Base-by-base conservation (phyloP, 768 basidiomycete genomes). In the Megacollybia marginata region DNA sequence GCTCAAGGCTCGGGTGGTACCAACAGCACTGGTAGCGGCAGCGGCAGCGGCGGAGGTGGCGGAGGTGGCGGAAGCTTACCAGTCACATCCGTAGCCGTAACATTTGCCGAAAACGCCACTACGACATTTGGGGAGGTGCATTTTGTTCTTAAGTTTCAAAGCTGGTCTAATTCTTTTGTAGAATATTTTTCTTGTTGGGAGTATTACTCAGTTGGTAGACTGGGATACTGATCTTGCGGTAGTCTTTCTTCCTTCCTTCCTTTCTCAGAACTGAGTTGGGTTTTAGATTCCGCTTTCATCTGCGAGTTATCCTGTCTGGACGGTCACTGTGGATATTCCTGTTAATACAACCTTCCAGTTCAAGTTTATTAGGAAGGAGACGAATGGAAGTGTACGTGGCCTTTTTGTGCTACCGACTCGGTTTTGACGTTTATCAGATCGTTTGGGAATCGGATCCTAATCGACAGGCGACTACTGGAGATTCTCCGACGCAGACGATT, bases 371-470 rank as follows among this genome's bases (percentile, higher is more conserved):
- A 64, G 78, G 23, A 82, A 78, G 58, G 73, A 74, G 48, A 63
- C 69, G 2, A 64, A 75, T 52, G 78, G 76, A n/a, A 68, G 60
- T 44, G 76, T 80, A 51, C 57, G 76, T 62, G 9, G 15, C 20
- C n/a, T 18, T 15, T 19, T 36, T n/a, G 16, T 10, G 18, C 8
- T 31, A 32, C 33, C 16, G 5, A 16, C 28, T 42, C 2, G 45
- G 9, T 34, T 23, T 51, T 33, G 33, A 7, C 10, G 38, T 3
- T 20, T 48, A 33, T 46, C 6, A 78, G 79, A 60, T 84, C 44
- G 65, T 69, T 8, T 83, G 80, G 80, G 82, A 84, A 57, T 77
- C 76, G 0, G 79, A 81, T 54, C 80, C 82, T 2, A 80, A 82
- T 53, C 68, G 79, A 35, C 65, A 70, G 38, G 70, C 64, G 2